Evolutionary conservation across 2,329 filamentous ascomycete genomes (phyloP), one percentile per base, ranked within the genome.

Genomic region (Ophiostoma novo-ulmi): DNA sequence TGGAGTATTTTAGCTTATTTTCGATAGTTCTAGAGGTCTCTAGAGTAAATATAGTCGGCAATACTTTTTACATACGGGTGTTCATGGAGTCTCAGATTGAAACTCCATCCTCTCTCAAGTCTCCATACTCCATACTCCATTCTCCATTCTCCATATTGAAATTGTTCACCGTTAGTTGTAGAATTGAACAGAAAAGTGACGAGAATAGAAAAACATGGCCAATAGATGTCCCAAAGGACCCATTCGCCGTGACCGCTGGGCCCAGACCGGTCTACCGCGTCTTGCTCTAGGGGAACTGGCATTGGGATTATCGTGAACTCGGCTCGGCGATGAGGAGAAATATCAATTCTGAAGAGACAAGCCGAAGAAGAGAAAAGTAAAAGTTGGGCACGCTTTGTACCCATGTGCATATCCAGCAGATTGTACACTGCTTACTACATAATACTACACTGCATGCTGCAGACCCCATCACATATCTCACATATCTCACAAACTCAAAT

Each of bases 231-330:
- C 8, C 2, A 38, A 38, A 64, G 35, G 61, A 36, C n/a, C 35
- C 31, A 36, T 64, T 17, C 35, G 17, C 35, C 35, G 13, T n/a
- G 17, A 38, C 31, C 52, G 52, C 52, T 55, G n/a, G 61, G 61
- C 31, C 61, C 17, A 64, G 61, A 64, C 61, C 35, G 61, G 61
- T 36, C 61, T 38, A 63, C 14, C n/a, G 11, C 26, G 11, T 20
- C 26, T 35, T 63, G 26, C 8, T 36, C 20, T n/a, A 2, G 55
- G 38, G 38, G 13, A 11, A 14, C 11, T 63, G 31, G 52, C 7
- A 58, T 26, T 58, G 52, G 8, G 36, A 63, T 64, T 64, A 64
- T 64, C 61, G 31, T 38, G 61, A 64, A 38, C 31, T 38, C 61
- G 61, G 61, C 61, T 38, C 61, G 35, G 61, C 52, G 52, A 58